phyloP scores from a whole-genome alignment of 1,284 basidiomycete species.

The Apiotrichum brassicae region DNA sequence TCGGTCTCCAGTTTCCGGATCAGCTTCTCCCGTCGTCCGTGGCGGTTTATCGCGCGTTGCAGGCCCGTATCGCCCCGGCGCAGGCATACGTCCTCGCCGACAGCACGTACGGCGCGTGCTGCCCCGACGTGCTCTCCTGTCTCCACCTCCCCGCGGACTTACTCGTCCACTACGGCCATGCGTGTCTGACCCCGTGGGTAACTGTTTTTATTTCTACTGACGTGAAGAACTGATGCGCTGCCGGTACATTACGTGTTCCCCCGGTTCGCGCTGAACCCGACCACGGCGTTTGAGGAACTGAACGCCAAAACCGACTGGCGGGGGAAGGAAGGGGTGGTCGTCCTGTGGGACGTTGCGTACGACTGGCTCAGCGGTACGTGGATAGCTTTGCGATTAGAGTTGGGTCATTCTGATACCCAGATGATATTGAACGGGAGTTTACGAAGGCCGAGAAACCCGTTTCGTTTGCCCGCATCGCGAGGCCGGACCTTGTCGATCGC shows the following conservation, averaged over 20 bases:
- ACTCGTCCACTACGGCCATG: conserved; percentile 93
- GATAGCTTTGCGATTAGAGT: no score
- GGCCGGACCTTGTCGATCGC: conserved; percentile 12
- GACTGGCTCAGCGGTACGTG: conserved; percentile 60
- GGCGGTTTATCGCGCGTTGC: conserved; percentile 70
- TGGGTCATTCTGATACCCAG: conserved; percentile 10
- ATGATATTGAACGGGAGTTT: conserved; percentile 26
- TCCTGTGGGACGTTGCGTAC: conserved; percentile 77
- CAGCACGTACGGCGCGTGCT: conserved; percentile 96
- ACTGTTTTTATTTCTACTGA: neutral
- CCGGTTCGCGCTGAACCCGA: conserved; percentile 30
- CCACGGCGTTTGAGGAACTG: conserved; percentile 24
- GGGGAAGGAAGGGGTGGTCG: conserved; percentile 48
- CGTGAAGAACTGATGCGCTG: conserved; percentile 41
- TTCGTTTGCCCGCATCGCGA: conserved; percentile 31
- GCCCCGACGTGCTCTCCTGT: conserved; percentile 92
- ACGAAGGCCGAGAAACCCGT: conserved; percentile 17
- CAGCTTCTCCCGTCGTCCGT: conserved; percentile 83
- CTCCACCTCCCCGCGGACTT: conserved; percentile 89
- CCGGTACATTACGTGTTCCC: conserved; percentile 49
- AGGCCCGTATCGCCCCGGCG: conserved; percentile 50
- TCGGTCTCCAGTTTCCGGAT: conserved; percentile 94
- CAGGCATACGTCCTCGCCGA: conserved; percentile 88
- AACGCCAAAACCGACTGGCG: conserved; percentile 20
- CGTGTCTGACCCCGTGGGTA: conserved; percentile 67